These are phyloP conservation scores for Chalaropsis ovoidea DNA, from an alignment of 2,329 filamentous ascomycete species.

Conservation along the genomic window DNA sequence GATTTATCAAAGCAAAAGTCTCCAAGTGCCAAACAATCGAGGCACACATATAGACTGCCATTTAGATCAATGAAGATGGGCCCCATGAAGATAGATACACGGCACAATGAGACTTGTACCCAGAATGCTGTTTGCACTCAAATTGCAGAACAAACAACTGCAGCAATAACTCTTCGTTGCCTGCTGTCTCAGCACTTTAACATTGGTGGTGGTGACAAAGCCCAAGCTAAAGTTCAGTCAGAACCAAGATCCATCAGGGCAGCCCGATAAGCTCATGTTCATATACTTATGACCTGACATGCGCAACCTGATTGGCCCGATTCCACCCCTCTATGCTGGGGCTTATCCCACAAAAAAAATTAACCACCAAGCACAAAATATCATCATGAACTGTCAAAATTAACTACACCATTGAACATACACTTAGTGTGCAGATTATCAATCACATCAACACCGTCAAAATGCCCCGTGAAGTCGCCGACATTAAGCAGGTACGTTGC, in stretches of 20 bases:
- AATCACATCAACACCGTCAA: constrained; percentile 39
- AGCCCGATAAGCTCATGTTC: constrained; percentile 22
- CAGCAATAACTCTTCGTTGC: not conserved
- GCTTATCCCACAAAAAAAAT: constrained; percentile 26
- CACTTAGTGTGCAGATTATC: constrained; percentile 26
- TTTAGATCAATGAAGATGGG: too few species aligned
- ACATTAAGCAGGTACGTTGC: constrained; percentile 72
- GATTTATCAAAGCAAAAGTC: too few species aligned
- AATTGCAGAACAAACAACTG: not conserved
- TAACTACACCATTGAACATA: constrained; percentile 25
- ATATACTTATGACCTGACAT: constrained; percentile 6
- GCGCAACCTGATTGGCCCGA: constrained; percentile 18
- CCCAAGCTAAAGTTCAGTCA: constrained; percentile 3
- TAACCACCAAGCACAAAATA: constrained; percentile 24
- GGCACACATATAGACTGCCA: too few species aligned
- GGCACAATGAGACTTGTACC: too few species aligned
- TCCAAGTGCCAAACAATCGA: too few species aligned
- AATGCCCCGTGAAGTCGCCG: constrained; percentile 96
- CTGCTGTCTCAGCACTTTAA: not conserved
- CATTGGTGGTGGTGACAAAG: not conserved
- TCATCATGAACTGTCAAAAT: constrained; percentile 24
- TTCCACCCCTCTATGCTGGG: constrained; percentile 21
- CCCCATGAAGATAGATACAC: too few species aligned
- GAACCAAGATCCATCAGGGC: constrained; percentile 21
- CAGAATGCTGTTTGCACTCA: too few species aligned